Conservation (phyloP, 495 filamentous ascomycete genomes). For the Aspergillus asperescens region DNA sequence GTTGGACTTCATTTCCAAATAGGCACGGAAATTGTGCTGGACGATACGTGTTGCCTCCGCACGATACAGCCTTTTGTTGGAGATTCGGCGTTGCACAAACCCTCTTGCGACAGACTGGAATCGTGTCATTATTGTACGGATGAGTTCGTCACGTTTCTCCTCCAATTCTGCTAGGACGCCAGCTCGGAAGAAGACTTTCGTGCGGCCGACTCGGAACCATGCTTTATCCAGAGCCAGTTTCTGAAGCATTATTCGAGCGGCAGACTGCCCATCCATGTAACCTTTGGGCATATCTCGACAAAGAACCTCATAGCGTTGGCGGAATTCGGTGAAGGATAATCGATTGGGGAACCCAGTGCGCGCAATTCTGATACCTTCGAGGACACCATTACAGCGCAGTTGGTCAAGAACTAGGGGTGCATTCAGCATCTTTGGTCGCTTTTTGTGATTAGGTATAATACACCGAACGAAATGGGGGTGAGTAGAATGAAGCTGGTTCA, state of each 20-base stretch:
- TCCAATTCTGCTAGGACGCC: slow-evolving; percentile 95
- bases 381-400: slow-evolving; percentile 93
- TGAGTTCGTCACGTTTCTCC: slow-evolving; percentile 87
- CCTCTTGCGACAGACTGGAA: slow-evolving; percentile 92
- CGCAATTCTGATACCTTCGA: slow-evolving; percentile 96
- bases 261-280: slow-evolving; percentile 83
- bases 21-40: slow-evolving; percentile 85
- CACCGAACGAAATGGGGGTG: slow-evolving; percentile 98
- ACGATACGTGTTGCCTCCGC: slow-evolving; percentile 94
- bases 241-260: slow-evolving; percentile 80
- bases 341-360: slow-evolving; percentile 98
- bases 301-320: slow-evolving; percentile 95
- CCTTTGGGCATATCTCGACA: slow-evolving; percentile 85
- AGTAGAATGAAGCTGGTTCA: slow-evolving; percentile 92
- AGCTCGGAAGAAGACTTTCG: slow-evolving; percentile 97
- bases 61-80: slow-evolving; percentile 86
- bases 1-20: slow-evolving; percentile 79
- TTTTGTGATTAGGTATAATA: slow-evolving; percentile 98
- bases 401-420: slow-evolving; percentile 90
- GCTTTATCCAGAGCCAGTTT: slow-evolving; percentile 78
- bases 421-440: slow-evolving; percentile 88
- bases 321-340: slow-evolving; percentile 86
- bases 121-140: slow-evolving; percentile 84
- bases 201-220: slow-evolving; percentile 88
- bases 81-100: slow-evolving; percentile 79